Base-by-base conservation (phyloP, 768 basidiomycete genomes). In the Russula sp. region DNA sequence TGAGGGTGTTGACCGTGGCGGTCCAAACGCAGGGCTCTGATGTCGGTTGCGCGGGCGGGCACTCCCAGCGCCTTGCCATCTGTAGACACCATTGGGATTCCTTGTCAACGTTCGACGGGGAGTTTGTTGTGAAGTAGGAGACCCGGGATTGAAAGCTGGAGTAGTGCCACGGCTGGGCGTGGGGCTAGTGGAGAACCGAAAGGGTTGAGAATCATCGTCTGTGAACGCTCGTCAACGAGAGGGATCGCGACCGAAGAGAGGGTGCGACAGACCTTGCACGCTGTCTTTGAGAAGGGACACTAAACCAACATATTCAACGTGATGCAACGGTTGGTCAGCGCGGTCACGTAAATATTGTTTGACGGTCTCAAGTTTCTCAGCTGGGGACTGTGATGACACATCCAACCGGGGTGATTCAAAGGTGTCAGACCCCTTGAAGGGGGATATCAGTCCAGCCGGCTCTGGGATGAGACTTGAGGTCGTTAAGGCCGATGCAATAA, bases 11-110 rank as follows among this genome's bases (percentile, higher is more conserved):
- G 80, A 73, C 13, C 82, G 76, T 22, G 84, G 76, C 1, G 69
- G 50, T 5, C 84, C 82, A 69, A 91, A 90, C 5, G 84, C 85
- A 49, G 88, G 87, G 9, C 88, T 88, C 55, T 82, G 79, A 69
- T 83, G 88, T 46, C 87, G 84, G 70, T 88, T 90, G 50, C 81
- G 81, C 20, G 77, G 74, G 67, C 80, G 84, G 13, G 89, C 83
- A 66, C 86, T 89, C 46, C 88, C 88, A 36, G 77, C 85, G n/a
- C 89, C 90, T 65, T 84, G 80, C 85, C 86, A 90, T 51, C 79
- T 78, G 72, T 87, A 87, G 38, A 74, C 69, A 22, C 89, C 89
- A 69, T 91, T 92, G 0, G 89, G 89, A 67, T 92, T 92, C 69
- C 75, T 82, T 22, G 78, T 70, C 7, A 91, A 74, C 10, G 79